Evolutionary conservation across 2,329 filamentous ascomycete species (phyloP).

Genomic region (Furcasterigmium sp.): DNA sequence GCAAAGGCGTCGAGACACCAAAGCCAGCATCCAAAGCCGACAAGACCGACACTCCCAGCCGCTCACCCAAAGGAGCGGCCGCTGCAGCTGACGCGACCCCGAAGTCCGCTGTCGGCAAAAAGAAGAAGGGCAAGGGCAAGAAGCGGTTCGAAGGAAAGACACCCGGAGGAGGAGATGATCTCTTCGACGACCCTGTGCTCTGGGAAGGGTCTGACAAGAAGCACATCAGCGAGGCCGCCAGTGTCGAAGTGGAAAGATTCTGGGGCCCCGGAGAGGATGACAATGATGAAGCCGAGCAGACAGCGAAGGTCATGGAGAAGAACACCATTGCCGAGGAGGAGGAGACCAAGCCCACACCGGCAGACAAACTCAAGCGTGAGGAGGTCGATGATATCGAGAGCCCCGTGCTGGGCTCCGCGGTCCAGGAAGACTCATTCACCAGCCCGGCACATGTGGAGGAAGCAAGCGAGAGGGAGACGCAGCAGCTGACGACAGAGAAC

Average conservation of each 20-base stretch:
- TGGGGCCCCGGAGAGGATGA: constrained; percentile 19
- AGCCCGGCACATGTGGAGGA: neutral
- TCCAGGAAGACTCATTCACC: neutral
- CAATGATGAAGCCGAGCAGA: constrained; percentile 6
- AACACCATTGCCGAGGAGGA: constrained; percentile 1
- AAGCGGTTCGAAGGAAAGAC: constrained; percentile 28
- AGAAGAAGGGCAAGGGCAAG: constrained; percentile 27
- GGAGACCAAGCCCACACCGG: constrained; percentile 4
- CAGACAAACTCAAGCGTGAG: constrained; percentile 11
- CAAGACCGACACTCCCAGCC: neutral
- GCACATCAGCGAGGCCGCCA: constrained; percentile 14
- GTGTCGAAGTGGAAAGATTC: constrained; percentile 22
- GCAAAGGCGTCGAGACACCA: neutral
- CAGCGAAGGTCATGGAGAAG: neutral
- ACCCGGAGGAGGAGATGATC: constrained; percentile 30
- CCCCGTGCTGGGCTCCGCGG: constrained; percentile 27
- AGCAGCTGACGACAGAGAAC: constrained; percentile 18
- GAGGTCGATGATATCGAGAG: constrained; percentile 29
- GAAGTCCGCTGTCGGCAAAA: constrained; percentile 22
- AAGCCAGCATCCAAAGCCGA: neutral
- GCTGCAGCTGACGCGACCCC: constrained; percentile 5
- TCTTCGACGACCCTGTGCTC: constrained; percentile 37
- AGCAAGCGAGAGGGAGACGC: constrained; percentile 14
- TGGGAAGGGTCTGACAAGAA: constrained; percentile 39
- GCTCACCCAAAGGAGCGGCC: neutral